Evolutionary conservation across 2,329 filamentous ascomycete genomes (phyloP).

Genomic region (Fusarium ambrosium): DNA sequence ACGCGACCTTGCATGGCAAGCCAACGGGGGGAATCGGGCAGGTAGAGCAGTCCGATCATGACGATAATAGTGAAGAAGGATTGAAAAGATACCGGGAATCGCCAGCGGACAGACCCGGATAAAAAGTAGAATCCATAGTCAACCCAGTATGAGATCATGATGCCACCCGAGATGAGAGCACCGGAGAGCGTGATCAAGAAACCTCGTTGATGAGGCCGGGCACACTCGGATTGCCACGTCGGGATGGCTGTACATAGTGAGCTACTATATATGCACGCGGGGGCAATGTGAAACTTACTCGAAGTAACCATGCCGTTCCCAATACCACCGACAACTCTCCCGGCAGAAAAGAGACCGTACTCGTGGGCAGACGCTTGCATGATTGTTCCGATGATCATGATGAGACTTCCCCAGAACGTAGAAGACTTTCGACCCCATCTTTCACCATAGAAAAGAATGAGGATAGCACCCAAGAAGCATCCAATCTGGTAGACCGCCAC

Average conservation of each 20-base stretch:
- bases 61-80: slow-evolving; percentile 53
- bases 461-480: slow-evolving; percentile 43
- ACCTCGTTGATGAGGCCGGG: slow-evolving; percentile 54
- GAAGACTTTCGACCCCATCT: slow-evolving; percentile 50
- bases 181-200: slow-evolving; percentile 41
- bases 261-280: neutral
- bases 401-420: slow-evolving; percentile 49
- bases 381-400: slow-evolving; percentile 49
- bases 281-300: slow-evolving; percentile 43
- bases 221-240: slow-evolving; percentile 55
- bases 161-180: slow-evolving; percentile 53
- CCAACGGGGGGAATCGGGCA: slow-evolving; percentile 60
- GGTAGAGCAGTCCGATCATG: slow-evolving; percentile 46
- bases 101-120: slow-evolving; percentile 53
- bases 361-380: slow-evolving; percentile 42
- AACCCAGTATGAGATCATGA: slow-evolving; percentile 49
- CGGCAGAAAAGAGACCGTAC: slow-evolving; percentile 57
- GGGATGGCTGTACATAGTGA: slow-evolving; percentile 30
- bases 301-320: slow-evolving; percentile 61
- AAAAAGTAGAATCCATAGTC: slow-evolving; percentile 53
- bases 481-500: slow-evolving; percentile 14
- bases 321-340: slow-evolving; percentile 57
- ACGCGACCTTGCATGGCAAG: slow-evolving; percentile 53
- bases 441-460: slow-evolving; percentile 49
- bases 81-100: slow-evolving; percentile 59